Evolutionary conservation across 202 grass and related monocot species (phyloP).

Genomic region (Panicum virgatum): DNA sequence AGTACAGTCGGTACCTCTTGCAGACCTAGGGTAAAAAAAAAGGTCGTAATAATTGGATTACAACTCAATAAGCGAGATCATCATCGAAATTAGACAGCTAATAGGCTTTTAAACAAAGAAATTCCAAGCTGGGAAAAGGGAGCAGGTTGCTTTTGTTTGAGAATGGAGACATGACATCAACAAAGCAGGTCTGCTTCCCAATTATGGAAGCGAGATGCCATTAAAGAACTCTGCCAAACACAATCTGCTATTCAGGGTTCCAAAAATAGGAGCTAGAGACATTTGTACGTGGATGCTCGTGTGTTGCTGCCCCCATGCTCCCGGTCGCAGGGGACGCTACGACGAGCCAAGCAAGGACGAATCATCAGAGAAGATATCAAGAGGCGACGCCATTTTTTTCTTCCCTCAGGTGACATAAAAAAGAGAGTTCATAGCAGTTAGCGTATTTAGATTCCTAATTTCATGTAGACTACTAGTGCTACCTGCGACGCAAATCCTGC

Average conservation of each 20-base stretch:
- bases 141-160: slow-evolving; percentile 29
- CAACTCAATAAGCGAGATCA: background rate
- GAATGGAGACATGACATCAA: slow-evolving; percentile 44
- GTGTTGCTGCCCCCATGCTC: background rate
- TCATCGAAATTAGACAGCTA: background rate
- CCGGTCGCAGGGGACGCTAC: background rate
- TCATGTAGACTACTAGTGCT: background rate
- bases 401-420: background rate
- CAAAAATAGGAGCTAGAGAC: slow-evolving; percentile 46
- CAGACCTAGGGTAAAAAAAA: slow-evolving; percentile 45
- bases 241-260: slow-evolving; percentile 14
- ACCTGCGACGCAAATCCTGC: background rate
- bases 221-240: slow-evolving; percentile 27
- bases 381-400: background rate
- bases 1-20: slow-evolving; percentile 86
- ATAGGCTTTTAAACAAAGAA: background rate
- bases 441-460: slow-evolving; percentile 8
- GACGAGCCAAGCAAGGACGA: background rate
- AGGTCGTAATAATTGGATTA: background rate
- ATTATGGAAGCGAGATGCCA: slow-evolving; percentile 38
- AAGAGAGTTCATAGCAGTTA: background rate
- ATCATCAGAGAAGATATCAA: background rate
- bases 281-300: slow-evolving; percentile 44
- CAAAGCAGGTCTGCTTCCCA: slow-evolving; percentile 31
- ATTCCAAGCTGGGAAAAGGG: background rate